Conservation (phyloP, 2,329 filamentous ascomycete species). For the Dactylonectria macrodidyma region DNA sequence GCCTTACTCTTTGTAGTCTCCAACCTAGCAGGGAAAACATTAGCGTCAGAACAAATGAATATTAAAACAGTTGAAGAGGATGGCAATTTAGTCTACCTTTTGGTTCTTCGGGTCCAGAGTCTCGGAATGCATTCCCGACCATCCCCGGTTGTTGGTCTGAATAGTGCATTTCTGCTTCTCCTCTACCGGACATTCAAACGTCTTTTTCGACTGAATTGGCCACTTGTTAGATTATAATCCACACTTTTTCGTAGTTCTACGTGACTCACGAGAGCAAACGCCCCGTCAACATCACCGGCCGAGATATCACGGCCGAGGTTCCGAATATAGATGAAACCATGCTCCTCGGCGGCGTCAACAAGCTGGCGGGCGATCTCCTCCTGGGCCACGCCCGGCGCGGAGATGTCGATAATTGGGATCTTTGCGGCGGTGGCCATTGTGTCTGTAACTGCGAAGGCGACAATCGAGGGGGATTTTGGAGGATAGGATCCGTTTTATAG, state of each 20-base stretch:
- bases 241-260: neutral
- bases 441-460: conserved; percentile 3
- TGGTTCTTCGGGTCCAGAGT: conserved; percentile 89
- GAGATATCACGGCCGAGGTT: conserved; percentile 81
- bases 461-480: conserved; percentile 5
- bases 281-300: conserved; percentile 74
- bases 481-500: conserved; percentile 15
- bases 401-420: conserved; percentile 89
- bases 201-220: conserved; percentile 69
- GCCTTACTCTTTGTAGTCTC: conserved; percentile 89
- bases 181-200: conserved; percentile 78
- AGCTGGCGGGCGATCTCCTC: conserved; percentile 75
- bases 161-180: conserved; percentile 85
- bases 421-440: conserved; percentile 53
- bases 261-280: conserved; percentile 79
- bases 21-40: conserved; percentile 66
- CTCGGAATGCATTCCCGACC: conserved; percentile 90
- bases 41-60: neutral
- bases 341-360: conserved; percentile 83
- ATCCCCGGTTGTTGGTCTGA: conserved; percentile 86
- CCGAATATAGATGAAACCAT: conserved; percentile 92
- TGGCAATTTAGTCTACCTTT: conserved; percentile 65
- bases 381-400: conserved; percentile 61
- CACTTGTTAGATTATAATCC: conserved; percentile 7
- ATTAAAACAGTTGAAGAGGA: neutral